Evolutionary conservation across 495 filamentous ascomycete species (phyloP), one percentile per base, ranked within the genome.

Genomic region (Aspergillus coremiiformis): DNA sequence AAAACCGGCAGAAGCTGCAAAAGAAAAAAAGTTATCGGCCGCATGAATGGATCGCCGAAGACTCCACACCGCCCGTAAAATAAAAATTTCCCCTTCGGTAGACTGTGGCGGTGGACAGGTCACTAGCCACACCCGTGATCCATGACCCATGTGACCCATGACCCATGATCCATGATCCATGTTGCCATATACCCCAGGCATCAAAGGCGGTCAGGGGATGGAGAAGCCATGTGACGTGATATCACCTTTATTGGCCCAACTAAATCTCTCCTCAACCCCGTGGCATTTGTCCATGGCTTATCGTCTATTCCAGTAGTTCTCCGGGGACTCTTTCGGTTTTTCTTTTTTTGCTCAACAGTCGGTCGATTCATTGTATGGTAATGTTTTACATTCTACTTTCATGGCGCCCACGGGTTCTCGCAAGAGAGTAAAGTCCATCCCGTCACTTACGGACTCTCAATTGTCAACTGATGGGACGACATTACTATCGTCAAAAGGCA

Each of bases 371-470:
- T 46, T 26, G 26, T 55, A 42, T 11, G 49, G 63, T 66, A 49
- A 72, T 74, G 71, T 62, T 55, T 55, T 55, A 60, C 45, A 56
- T 46, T 39, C 46, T 54, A 44, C 55, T 51, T 65, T 57, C 62
- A 68, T 73, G 68, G 66, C 66, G 61, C 56, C 62, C 42, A 80
- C 78, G 83, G 78, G 74, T 62, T 75, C 81, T 65, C 78, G 83
- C 59, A 86, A 85, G 70, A 78, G 79, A 66, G 71, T 76, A 55
- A 84, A 80, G 69, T 77, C 73, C 54, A 82, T 79, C 57, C 76
- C 78, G 52, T 68, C 68, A 55, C 72, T 63, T 59, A 67, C 48
- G 56, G 70, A 71, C 62, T 64, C 66, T 29, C 60, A 65, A 44
- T 56, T 57, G 42, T 60, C 66, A 45, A 64, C 56, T 48, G 61